Base-by-base conservation (phyloP, 768 basidiomycete genomes). In the Albatrellus ellisii region DNA sequence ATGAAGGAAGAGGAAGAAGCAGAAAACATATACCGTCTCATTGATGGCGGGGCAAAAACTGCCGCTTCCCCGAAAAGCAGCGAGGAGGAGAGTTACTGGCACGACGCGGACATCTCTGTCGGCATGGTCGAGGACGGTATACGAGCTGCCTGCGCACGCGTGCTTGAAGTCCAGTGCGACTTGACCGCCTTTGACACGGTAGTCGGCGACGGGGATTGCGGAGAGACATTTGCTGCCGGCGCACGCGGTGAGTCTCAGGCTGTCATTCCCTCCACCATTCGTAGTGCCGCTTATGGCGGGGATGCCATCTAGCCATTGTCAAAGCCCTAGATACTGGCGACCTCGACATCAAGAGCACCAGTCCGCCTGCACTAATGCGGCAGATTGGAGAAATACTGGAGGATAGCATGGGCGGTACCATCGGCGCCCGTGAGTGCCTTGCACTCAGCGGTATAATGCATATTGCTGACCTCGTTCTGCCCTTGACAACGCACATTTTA, bases 181-280 rank as follows among this genome's bases (percentile, higher is more conserved):
- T 59, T 80, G 49, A 79, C 77, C 3, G 57, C 62, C 26, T 75
- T 65, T 51, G 79, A 79, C 53, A 75, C 73, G 7, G 59, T 77
- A 21, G 63, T 72, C 6, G 76, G 77, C 21, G 77, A 79, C 55
- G 77, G 76, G 5, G 75, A 79, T 52, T 76, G 75, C 36, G 75
- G 77, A 7, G 59, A 69, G 28, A 77, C 75, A 6, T 72, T 77
- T 45, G 62, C 69, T 7, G 59, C 66, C 3, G 76, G 77, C 8
- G 65, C 65, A 6, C 55, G 45, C 57, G 62, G 59, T 62, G 38
- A 8, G 32, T 11, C 2, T 14, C 7, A 20, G 4, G 37, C 17
- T 17, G 0, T n/a, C n/a, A n/a, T n/a, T n/a, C n/a, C 22, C 25
- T 3, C 1, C 6, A 21, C 2, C 11, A 6, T 6, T 4, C 15